Percentiles rank a stretch among this genome's conserved stretches.
Evolutionary conservation across 2,329 filamentous ascomycete genomes (phyloP).

Genomic region (Pyrenophora graminea): DNA sequence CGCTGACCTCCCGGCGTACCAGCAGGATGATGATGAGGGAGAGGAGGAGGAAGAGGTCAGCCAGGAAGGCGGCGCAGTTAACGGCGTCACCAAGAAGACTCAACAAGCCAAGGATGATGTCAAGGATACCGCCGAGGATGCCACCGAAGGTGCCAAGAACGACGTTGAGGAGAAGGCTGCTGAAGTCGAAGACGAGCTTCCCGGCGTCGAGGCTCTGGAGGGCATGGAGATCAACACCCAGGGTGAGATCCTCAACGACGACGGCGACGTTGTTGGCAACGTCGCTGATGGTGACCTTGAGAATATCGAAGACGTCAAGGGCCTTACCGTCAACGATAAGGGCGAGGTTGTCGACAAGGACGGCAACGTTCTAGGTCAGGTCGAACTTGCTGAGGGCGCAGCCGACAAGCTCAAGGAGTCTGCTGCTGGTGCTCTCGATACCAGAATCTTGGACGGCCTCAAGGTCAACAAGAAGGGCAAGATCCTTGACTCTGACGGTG

Average conservation of each 20-base stretch:
- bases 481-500: constrained; percentile 56
- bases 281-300: constrained; percentile 51
- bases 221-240: constrained; percentile 57
- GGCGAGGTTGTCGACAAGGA: constrained; percentile 57
- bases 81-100: constrained; percentile 19
- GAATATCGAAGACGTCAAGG: constrained; percentile 51
- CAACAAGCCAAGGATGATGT: constrained; percentile 7
- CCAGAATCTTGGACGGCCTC: constrained; percentile 56
- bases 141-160: constrained; percentile 34
- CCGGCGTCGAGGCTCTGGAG: constrained; percentile 57
- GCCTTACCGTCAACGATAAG: constrained; percentile 56
- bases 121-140: constrained; percentile 22
- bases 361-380: constrained; percentile 56
- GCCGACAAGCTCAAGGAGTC: constrained; percentile 53
- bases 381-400: constrained; percentile 56
- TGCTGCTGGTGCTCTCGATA: constrained; percentile 48
- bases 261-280: constrained; percentile 56
- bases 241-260: constrained; percentile 55
- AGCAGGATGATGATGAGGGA: constrained; percentile 23
- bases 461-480: constrained; percentile 64
- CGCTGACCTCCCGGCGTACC: constrained; percentile 45
- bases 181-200: constrained; percentile 55
- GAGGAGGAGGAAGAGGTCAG: constrained; percentile 33
- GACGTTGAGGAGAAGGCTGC: constrained; percentile 38
- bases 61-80: constrained; percentile 22